phyloP scores from a whole-genome alignment of 306 rosid genomes.

The Styphnolobium japonicum region DNA sequence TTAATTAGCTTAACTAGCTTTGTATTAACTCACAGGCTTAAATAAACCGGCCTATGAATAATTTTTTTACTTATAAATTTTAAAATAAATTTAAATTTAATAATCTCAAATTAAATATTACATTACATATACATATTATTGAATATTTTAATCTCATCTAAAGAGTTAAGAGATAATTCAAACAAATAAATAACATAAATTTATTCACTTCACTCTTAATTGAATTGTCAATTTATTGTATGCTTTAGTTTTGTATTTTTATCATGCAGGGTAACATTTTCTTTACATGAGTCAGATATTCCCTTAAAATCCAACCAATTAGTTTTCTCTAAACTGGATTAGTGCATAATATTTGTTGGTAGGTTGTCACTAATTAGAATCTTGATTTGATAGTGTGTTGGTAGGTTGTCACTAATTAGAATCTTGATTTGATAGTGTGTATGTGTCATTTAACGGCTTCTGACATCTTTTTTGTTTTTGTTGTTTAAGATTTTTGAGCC shows the following conservation, averaged over 20 bases:
- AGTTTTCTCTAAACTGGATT: background rate
- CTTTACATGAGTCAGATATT: constrained; percentile 54
- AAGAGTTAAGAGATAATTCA: too few relatives aligned
- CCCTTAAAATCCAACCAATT: background rate
- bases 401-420: background rate
- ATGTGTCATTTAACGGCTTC: background rate
- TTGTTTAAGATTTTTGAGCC: constrained; percentile 66
- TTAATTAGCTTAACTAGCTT: too few relatives aligned
- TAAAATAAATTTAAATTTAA: too few relatives aligned
- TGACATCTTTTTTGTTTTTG: background rate
- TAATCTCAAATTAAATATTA: too few relatives aligned
- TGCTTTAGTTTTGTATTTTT: constrained; percentile 19
- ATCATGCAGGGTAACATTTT: constrained; percentile 51
- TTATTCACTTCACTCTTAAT: background rate
- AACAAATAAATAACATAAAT: too few relatives aligned
- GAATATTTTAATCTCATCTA: too few relatives aligned
- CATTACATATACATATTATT: too few relatives aligned
- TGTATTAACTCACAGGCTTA: too few relatives aligned
- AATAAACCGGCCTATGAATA: too few relatives aligned
- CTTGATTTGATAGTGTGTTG: background rate
- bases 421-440: background rate
- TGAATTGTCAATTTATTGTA: background rate
- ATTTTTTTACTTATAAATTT: too few relatives aligned
- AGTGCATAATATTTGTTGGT: too few relatives aligned
- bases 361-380: too few relatives aligned